Base-by-base conservation (phyloP, 2,329 filamentous ascomycete genomes). In the Pseudocercospora cruenta region DNA sequence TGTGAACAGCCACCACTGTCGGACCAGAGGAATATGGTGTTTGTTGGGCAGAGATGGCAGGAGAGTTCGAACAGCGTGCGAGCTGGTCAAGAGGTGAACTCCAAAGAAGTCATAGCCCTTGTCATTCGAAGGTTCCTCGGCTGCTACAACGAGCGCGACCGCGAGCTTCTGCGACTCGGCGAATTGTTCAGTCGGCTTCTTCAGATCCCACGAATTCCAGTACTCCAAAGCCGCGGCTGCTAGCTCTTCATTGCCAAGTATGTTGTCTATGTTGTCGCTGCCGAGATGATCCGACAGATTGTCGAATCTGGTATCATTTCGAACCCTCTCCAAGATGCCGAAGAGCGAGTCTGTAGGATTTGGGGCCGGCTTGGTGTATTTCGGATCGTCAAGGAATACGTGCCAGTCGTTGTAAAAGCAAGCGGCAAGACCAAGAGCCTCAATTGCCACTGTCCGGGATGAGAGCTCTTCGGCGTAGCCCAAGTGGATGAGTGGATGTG, bases 381-480 rank as follows among this genome's bases (percentile, higher is more conserved):
- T 86, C 0, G 87, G 81, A 65, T 94, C 86, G 76, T 95, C 92
- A n/a, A 92, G 75, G 70, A 87, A 88, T 67, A 85, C 86, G 74
- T 88, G 86, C 58, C 85, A 80, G 55, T 82, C 79, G 68, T 81
- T 82, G 75, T 89, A 87, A 75, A 84, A 87, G 66, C 85, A 86
- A 19, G 86, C 80, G 0, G 89, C 83, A 67, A 97, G 83, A 0
- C 87, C 88, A 0, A 99, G 84, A 0, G 93, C 91, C 82, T 99
- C 95, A 80, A 97, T 95, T 57, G 90, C 94, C 21, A 98, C 78
- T 70, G 96, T 94, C 65, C 90, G 91, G 72, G 87, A 95, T 68
- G 91, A 87, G 73, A 98, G 84, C 81, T 99, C 94, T 75, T 91
- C 94, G 9, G 93, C 95, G 76, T 96, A 97, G n/a, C 89, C 94